Conservation (phyloP, 2,329 filamentous ascomycete genomes). For the Neopestalotiopsis sp. region DNA sequence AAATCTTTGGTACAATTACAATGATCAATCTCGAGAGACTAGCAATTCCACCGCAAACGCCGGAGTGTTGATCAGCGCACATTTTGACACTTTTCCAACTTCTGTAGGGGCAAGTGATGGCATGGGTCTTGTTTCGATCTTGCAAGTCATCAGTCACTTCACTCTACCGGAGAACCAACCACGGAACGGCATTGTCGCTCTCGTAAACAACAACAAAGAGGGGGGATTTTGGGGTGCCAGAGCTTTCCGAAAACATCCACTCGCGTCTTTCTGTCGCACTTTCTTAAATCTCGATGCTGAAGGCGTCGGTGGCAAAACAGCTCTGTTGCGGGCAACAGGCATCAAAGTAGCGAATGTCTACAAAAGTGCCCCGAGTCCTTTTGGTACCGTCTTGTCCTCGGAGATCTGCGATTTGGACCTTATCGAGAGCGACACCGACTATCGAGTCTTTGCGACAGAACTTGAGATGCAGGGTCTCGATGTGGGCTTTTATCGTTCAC, state of each 20-base stretch:
- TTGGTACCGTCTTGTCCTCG: slow-evolving; percentile 77
- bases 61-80: slow-evolving; percentile 16
- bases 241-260: slow-evolving; percentile 80
- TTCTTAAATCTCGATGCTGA: slow-evolving; percentile 93
- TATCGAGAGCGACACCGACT: slow-evolving; percentile 86
- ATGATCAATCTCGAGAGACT: slow-evolving; percentile 18
- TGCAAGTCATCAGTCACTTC: slow-evolving; percentile 87
- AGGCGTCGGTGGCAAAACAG: slow-evolving; percentile 84
- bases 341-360: slow-evolving; percentile 82
- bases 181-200: slow-evolving; percentile 75
- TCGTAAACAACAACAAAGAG: slow-evolving; percentile 93
- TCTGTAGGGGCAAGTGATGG: slow-evolving; percentile 92
- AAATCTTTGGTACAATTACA: slow-evolving; percentile 71
- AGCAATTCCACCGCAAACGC: not conserved
- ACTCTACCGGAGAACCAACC: slow-evolving; percentile 73
- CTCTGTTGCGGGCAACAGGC: slow-evolving; percentile 85
- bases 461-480: slow-evolving; percentile 85
- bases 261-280: slow-evolving; percentile 77
- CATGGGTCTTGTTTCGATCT: slow-evolving; percentile 80
- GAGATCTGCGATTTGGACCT: slow-evolving; percentile 82
- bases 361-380: slow-evolving; percentile 71
- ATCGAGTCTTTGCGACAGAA: slow-evolving; percentile 76
- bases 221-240: slow-evolving; percentile 85
- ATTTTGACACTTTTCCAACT: slow-evolving; percentile 72
- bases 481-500: slow-evolving; percentile 84